phyloP scores from a whole-genome alignment of 2,329 filamentous ascomycete species.

The Malbranchea zuffiana region DNA sequence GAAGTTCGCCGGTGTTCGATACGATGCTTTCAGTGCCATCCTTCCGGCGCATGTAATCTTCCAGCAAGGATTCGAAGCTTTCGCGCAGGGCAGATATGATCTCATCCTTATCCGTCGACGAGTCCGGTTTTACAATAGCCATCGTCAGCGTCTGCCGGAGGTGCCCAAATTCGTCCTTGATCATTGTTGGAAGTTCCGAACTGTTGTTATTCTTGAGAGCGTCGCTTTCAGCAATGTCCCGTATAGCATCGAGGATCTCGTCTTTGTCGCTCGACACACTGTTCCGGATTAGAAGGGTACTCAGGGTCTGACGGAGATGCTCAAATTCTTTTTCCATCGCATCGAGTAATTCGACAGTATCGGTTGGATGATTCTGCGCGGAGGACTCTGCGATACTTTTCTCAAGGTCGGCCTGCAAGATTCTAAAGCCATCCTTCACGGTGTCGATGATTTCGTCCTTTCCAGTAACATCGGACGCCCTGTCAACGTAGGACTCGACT shows the following conservation, averaged over 20 bases:
- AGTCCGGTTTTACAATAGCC: slow-evolving; percentile 39
- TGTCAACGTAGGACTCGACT: slow-evolving; percentile 71
- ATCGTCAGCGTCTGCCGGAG: slow-evolving; percentile 48
- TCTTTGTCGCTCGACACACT: slow-evolving; percentile 47
- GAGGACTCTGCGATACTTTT: slow-evolving; percentile 39
- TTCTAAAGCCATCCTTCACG: slow-evolving; percentile 43
- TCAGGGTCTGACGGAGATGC: slow-evolving; percentile 65
- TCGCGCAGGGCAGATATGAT: slow-evolving; percentile 47
- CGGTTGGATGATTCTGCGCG: slow-evolving; percentile 33
- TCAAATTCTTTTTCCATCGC: slow-evolving; percentile 74
- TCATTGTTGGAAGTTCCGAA: slow-evolving; percentile 38
- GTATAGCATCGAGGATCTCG: slow-evolving; percentile 51
- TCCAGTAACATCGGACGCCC: slow-evolving; percentile 54
- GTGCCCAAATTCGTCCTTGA: slow-evolving; percentile 52
- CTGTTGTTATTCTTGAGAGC: slow-evolving; percentile 33
- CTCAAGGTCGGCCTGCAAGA: slow-evolving; percentile 49
- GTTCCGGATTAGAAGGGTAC: slow-evolving; percentile 55
- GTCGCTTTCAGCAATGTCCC: slow-evolving; percentile 35
- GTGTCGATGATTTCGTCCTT: slow-evolving; percentile 62
- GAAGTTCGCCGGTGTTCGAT: slow-evolving; percentile 46
- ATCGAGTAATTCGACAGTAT: slow-evolving; percentile 59
- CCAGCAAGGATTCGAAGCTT: slow-evolving; percentile 33
- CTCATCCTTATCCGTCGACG: slow-evolving; percentile 49
- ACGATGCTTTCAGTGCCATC: slow-evolving; percentile 43
- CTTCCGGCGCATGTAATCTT: slow-evolving; percentile 44